Conservation (phyloP, 1,139 yeast genomes). For the Lodderomyces beijingensis region DNA sequence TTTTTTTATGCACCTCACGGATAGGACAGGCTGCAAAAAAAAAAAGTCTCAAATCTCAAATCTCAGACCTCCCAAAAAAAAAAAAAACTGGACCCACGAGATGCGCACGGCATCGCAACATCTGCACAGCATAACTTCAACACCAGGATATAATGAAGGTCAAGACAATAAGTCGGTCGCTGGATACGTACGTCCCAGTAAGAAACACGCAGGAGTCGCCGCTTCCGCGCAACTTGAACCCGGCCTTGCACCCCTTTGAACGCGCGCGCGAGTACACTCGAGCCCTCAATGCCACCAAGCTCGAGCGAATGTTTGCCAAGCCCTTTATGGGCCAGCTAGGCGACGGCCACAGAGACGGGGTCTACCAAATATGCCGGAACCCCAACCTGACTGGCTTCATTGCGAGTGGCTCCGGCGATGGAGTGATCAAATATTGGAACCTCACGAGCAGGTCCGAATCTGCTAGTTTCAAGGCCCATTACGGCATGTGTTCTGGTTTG, state of each 20-base stretch:
- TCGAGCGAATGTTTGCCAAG: constrained; percentile 95
- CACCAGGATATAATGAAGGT: constrained; percentile 65
- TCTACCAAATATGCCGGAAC: constrained; percentile 84
- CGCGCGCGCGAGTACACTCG: constrained; percentile 94
- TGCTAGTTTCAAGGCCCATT: constrained; percentile 81
- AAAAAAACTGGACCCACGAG: too few species aligned
- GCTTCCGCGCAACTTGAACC: constrained; percentile 84
- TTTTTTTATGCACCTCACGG: background rate
- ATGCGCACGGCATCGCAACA: too few species aligned
- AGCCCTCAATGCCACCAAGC: constrained; percentile 90
- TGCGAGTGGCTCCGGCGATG: constrained; percentile 95
- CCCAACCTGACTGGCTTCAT: constrained; percentile 63
- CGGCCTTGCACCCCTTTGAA: constrained; percentile 95
- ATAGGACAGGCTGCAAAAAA: background rate
- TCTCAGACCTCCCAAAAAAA: too few species aligned
- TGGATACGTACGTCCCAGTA: constrained; percentile 90
- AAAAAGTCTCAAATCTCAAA: background rate
- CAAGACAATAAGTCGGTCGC: constrained; percentile 84
- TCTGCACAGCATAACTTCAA: too few species aligned
- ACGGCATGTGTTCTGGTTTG: constrained; percentile 85
- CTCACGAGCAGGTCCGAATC: constrained; percentile 67
- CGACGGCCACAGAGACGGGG: constrained; percentile 92
- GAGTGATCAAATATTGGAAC: constrained; percentile 92
- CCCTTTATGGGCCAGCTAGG: constrained; percentile 97
- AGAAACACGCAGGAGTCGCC: constrained; percentile 85